phyloP scores from a whole-genome alignment of 2,329 filamentous ascomycete species.

The Diaporthe nobilis region DNA sequence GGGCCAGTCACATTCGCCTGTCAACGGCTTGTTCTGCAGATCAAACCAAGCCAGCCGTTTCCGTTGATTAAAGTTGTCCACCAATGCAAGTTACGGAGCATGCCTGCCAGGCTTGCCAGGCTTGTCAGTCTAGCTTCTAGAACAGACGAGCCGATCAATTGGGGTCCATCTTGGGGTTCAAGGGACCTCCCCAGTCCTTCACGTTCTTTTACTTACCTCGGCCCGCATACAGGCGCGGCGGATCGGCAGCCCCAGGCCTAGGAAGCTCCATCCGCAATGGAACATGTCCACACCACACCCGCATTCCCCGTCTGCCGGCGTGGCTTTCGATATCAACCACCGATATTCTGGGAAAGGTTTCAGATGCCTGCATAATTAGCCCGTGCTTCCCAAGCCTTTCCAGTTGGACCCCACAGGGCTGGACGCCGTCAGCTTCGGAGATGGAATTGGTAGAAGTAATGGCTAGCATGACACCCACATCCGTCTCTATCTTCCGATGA shows the following conservation, averaged over 20 bases:
- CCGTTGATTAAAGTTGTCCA: constrained; percentile 7
- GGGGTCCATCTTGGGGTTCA: constrained; percentile 17
- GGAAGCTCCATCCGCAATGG: constrained; percentile 18
- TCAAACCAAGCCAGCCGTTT: constrained; percentile 19
- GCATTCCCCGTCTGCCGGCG: constrained; percentile 2
- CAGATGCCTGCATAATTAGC: not conserved
- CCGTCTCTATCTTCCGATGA: not conserved
- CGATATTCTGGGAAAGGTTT: not conserved
- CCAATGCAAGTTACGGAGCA: constrained; percentile 28
- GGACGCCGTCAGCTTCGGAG: not conserved
- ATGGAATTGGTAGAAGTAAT: not conserved
- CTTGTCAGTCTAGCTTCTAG: constrained; percentile 18
- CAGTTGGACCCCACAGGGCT: not conserved
- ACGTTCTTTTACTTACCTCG: constrained; percentile 17
- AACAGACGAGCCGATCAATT: constrained; percentile 22
- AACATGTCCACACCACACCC: constrained; percentile 22
- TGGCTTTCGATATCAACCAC: constrained; percentile 4
- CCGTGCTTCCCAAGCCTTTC: not conserved
- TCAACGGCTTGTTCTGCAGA: constrained; percentile 17
- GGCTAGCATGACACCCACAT: not conserved
- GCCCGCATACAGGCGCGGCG: constrained; percentile 22
- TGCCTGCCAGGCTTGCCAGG: not conserved
- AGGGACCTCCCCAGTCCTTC: not conserved
- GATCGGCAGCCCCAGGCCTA: constrained; percentile 9
- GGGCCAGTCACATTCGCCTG: constrained; percentile 18